Percentiles rank a stretch among this genome's conserved stretches.
These are phyloP conservation scores for Pichia kluyveri DNA, from an alignment of 805 yeast species.

Conservation along the genomic window DNA sequence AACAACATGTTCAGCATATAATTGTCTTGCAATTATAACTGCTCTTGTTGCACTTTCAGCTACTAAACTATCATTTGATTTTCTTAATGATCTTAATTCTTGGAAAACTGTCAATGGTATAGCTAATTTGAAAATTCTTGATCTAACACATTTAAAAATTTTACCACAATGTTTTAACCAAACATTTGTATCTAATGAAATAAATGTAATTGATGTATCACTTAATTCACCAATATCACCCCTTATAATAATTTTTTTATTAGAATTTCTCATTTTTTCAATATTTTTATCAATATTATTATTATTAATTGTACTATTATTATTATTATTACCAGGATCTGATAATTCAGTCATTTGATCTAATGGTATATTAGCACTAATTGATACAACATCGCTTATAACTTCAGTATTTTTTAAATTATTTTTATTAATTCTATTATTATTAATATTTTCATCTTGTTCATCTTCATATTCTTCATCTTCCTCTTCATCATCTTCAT, in stretches of 20 bases:
- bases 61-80: conserved; percentile 62
- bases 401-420: conserved; percentile 1
- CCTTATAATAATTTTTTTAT: conserved; percentile 7
- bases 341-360: neutral
- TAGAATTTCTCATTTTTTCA: too few species aligned
- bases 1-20: conserved; percentile 46
- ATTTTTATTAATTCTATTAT: conserved; percentile 11
- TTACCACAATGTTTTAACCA: conserved; percentile 80
- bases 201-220: conserved; percentile 47
- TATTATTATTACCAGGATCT: conserved; percentile 7
- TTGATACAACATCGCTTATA: conserved; percentile 4
- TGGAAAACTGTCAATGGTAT: conserved; percentile 73
- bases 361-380: conserved; percentile 4
- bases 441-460: conserved; percentile 16
- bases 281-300: neutral
- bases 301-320: neutral
- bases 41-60: conserved; percentile 78
- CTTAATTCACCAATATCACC: conserved; percentile 51
- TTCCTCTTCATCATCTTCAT: conserved; percentile 14
- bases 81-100: conserved; percentile 61
- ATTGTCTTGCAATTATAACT: conserved; percentile 62
- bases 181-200: conserved; percentile 67
- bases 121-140: conserved; percentile 47
- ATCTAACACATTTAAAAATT: conserved; percentile 57
- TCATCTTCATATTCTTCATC: conserved; percentile 11